phyloP scores from a whole-genome alignment of 2,329 filamentous ascomycete genomes.

The Colletotrichum sp. region DNA sequence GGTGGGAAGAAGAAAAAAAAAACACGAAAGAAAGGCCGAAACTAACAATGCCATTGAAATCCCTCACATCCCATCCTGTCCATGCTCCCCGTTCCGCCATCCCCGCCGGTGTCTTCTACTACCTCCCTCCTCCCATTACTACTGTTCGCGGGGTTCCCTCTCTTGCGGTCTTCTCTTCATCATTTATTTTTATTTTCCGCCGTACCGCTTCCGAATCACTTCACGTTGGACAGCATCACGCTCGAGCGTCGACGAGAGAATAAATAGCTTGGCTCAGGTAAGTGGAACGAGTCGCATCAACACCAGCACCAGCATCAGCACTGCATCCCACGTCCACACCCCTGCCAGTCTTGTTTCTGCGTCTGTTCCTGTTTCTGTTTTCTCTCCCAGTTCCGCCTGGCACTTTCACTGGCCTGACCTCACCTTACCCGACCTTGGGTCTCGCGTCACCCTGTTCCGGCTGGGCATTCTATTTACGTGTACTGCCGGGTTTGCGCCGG shows the following conservation, averaged over 20 bases:
- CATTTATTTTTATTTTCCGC: not conserved
- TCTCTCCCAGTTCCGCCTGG: not conserved
- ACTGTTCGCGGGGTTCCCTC: not conserved
- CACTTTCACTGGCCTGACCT: not conserved
- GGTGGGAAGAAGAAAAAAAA: not conserved
- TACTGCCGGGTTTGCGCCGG: not conserved
- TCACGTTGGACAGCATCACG: not conserved
- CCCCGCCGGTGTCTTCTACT: not conserved
- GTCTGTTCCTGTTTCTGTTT: conserved; percentile 3
- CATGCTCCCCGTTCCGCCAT: not conserved
- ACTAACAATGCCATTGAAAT: conserved; percentile 1
- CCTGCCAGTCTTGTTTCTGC: conserved; percentile 2
- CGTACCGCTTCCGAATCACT: not conserved
- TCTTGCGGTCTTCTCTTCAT: not conserved
- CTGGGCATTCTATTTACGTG: conserved; percentile 10
- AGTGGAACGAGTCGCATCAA: not conserved
- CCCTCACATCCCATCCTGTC: not conserved
- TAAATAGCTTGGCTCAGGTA: not conserved
- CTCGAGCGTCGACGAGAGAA: not conserved
- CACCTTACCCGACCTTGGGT: not conserved
- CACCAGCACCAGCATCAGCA: not conserved
- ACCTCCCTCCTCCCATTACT: not conserved
- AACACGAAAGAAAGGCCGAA: not conserved
- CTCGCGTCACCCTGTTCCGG: not conserved
- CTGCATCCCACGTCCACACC: not conserved